Evolutionary conservation across 2,329 filamentous ascomycete genomes (phyloP).

Genomic region (Fusarium sp.): DNA sequence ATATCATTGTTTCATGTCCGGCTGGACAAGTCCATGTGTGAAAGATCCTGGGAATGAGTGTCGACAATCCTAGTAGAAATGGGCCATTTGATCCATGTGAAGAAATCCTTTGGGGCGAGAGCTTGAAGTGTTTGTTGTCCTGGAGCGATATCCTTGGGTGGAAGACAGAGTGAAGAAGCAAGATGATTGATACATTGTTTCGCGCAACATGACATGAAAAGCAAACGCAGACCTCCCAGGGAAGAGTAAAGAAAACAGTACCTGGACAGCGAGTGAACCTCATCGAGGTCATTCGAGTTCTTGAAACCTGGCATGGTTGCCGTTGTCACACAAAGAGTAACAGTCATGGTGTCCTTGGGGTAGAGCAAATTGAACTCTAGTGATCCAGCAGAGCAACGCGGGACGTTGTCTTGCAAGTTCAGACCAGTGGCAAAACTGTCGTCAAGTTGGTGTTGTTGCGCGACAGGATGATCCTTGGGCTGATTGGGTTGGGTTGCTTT

Average conservation of each 20-base stretch:
- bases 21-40: constrained; percentile 46
- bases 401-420: constrained; percentile 44
- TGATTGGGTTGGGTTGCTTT: constrained; percentile 39
- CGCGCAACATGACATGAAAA: constrained; percentile 45
- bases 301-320: constrained; percentile 66
- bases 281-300: constrained; percentile 65
- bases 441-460: constrained; percentile 42
- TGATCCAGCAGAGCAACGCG: constrained; percentile 46
- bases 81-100: constrained; percentile 10
- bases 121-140: constrained; percentile 22
- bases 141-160: constrained; percentile 34
- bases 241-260: constrained; percentile 65
- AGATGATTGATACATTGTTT: constrained; percentile 46
- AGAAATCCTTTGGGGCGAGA: constrained; percentile 24
- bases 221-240: constrained; percentile 56
- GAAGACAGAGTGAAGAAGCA: constrained; percentile 41
- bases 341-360: constrained; percentile 61
- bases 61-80: constrained; percentile 24
- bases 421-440: constrained; percentile 43
- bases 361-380: constrained; percentile 46
- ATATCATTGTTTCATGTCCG: constrained; percentile 48
- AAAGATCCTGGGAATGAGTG: constrained; percentile 10
- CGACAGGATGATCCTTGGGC: constrained; percentile 45
- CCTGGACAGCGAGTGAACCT: constrained; percentile 71
- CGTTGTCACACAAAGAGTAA: constrained; percentile 60